Evolutionary conservation across 1,284 basidiomycete genomes (phyloP), one percentile per base, ranked within the genome.

Genomic region (Puccinia brachypodii): DNA sequence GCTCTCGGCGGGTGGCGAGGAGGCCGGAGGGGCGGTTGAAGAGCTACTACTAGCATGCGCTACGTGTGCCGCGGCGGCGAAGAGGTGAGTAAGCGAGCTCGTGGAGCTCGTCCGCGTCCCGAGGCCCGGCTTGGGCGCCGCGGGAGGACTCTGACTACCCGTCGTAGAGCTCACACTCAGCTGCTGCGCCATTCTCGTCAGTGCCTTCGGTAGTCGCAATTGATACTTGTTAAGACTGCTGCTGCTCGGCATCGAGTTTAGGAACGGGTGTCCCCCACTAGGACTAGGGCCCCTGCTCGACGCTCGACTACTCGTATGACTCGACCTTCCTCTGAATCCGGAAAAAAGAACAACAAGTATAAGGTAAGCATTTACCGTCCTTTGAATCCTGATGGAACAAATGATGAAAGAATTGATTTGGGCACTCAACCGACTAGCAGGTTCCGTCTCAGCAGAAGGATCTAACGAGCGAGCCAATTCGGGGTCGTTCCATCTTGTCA

Each of bases 261-360:
- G 25, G 28, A 71, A 71, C 22, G 77, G 58, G 25, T 76, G 82
- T n/a, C 68, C 83, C 25, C 86, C 85, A 77, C 88, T 88, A 8
- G 88, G 88, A 83, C 84, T 87, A 74, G 84, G 86, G 3, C 88
- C 88, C 19, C 89, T 87, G 83, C 89, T 90, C 0, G 87, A 85
- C 0, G 86, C 86, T 22, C 88, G 84, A 83, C 89, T 90, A 28
- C 85, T 85, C 14, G 85, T 84, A 7, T 86, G 84, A 82, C 87
- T 87, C 28, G 82, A 85, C 31, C 85, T 84, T 6, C 88, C 87
- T 82, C 87, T 87, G 25, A 86, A 82, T 83, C 88, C 47, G 83
- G 82, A 85, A 82, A 19, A 86, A 84, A 16, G 87, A 87, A 83
- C 84, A 44, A 83, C 82, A 7, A 38, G 9, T 6, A 68, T 68